A percentile compares a stretch with the other conserved stretches of the same genome.
Evolutionary conservation across 2,329 filamentous ascomycete genomes (phyloP).

Genomic region (Triangularia setosa): DNA sequence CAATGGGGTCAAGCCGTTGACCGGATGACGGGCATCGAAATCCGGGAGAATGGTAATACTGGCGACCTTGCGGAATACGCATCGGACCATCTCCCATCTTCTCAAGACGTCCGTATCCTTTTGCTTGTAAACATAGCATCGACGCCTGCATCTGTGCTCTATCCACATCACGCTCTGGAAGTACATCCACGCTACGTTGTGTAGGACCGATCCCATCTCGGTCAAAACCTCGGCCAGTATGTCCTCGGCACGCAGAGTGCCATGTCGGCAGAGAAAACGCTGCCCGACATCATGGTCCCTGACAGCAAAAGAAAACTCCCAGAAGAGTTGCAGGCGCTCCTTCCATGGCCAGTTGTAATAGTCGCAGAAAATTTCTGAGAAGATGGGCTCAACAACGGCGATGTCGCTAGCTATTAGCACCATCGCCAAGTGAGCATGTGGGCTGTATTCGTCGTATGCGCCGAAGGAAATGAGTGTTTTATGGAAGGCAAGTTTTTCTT

Average conservation of each 20-base stretch:
- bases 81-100: background rate
- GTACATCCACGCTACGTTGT: background rate
- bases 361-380: background rate
- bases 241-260: background rate
- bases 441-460: background rate
- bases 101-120: background rate
- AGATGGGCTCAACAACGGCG: background rate
- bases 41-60: background rate
- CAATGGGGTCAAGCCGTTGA: background rate
- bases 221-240: background rate
- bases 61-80: background rate
- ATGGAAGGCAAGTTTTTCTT: background rate
- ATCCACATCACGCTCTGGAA: background rate
- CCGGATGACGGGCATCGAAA: background rate
- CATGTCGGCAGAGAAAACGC: background rate
- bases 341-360: slow-evolving; percentile 6
- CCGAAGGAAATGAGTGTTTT: background rate
- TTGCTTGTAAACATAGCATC: background rate
- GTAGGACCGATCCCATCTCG: background rate
- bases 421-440: background rate
- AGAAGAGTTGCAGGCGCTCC: background rate
- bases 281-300: background rate
- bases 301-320: background rate
- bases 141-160: background rate
- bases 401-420: background rate